Conservation (phyloP, 2,329 filamentous ascomycete genomes). For the Exophiala dermatitidis region DNA sequence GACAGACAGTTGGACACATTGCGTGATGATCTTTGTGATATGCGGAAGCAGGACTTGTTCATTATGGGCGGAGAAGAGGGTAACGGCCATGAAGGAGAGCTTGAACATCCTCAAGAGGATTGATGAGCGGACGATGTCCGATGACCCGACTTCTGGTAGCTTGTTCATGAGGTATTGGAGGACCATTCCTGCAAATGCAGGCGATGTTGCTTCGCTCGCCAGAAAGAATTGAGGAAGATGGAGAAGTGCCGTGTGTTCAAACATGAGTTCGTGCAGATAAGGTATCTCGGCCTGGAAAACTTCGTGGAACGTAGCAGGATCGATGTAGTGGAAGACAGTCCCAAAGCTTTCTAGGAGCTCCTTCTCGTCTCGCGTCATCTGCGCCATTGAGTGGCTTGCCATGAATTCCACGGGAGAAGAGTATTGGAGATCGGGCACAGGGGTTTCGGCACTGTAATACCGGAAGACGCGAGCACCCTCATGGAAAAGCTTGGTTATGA, state of each 20-base stretch:
- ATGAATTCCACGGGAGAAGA: conserved; percentile 83
- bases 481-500: conserved; percentile 94
- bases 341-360: conserved; percentile 95
- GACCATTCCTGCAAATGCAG: conserved; percentile 96
- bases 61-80: conserved; percentile 87
- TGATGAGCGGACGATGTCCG: conserved; percentile 84
- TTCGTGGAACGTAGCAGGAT: conserved; percentile 96
- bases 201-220: conserved; percentile 95
- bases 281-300: conserved; percentile 97
- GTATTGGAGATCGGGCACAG: conserved; percentile 62
- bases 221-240: conserved; percentile 98
- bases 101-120: conserved; percentile 94
- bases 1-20: conserved; percentile 92
- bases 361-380: conserved; percentile 92
- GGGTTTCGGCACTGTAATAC: conserved; percentile 88
- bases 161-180: conserved; percentile 95
- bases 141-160: conserved; percentile 88
- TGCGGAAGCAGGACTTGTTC: conserved; percentile 92
- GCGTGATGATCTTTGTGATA: conserved; percentile 93
- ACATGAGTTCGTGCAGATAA: conserved; percentile 93
- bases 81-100: conserved; percentile 98
- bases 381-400: conserved; percentile 90
- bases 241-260: conserved; percentile 86
- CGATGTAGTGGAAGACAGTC: conserved; percentile 96
- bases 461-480: conserved; percentile 94